A percentile compares a stretch with the other conserved stretches of the same genome.
Conservation (phyloP, 352 stramenopile genomes). For the Globisporangium acanthophoron region DNA sequence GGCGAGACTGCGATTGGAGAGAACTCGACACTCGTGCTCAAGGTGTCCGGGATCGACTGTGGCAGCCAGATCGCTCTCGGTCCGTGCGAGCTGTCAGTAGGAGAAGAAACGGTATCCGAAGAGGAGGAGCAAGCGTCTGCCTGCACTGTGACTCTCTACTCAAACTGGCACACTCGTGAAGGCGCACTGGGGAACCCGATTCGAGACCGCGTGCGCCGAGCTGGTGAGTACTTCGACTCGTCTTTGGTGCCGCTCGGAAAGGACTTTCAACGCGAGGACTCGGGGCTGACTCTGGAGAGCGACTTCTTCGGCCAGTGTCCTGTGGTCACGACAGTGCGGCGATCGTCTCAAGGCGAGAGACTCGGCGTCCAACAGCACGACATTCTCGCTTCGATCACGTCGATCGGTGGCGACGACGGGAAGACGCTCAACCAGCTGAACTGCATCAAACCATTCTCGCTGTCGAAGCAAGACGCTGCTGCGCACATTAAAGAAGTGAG, state of each 20-base stretch:
- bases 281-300: conserved; percentile 31
- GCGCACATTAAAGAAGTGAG: conserved; percentile 26
- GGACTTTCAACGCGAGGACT: conserved; percentile 29
- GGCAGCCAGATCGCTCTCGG: conserved; percentile 25
- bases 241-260: conserved; percentile 26
- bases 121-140: conserved; percentile 4
- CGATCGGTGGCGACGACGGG: conserved; percentile 18
- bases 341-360: conserved; percentile 18
- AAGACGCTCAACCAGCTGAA: conserved; percentile 31
- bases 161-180: conserved; percentile 34
- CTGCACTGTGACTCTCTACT: conserved; percentile 25
- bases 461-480: conserved; percentile 20
- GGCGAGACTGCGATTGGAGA: conserved; percentile 24
- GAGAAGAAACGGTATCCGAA: not conserved
- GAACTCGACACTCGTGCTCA: conserved; percentile 29
- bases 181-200: conserved; percentile 23
- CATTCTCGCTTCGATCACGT: conserved; percentile 38
- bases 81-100: conserved; percentile 34
- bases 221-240: conserved; percentile 20
- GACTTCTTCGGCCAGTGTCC: conserved; percentile 60
- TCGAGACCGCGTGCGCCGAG: conserved; percentile 15
- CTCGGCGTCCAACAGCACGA: conserved; percentile 18
- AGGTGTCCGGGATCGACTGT: conserved; percentile 27
- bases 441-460: conserved; percentile 44
- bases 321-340: conserved; percentile 33